Conservation (phyloP, 139 green algal genomes). For the Diplosphaera chodatii region DNA sequence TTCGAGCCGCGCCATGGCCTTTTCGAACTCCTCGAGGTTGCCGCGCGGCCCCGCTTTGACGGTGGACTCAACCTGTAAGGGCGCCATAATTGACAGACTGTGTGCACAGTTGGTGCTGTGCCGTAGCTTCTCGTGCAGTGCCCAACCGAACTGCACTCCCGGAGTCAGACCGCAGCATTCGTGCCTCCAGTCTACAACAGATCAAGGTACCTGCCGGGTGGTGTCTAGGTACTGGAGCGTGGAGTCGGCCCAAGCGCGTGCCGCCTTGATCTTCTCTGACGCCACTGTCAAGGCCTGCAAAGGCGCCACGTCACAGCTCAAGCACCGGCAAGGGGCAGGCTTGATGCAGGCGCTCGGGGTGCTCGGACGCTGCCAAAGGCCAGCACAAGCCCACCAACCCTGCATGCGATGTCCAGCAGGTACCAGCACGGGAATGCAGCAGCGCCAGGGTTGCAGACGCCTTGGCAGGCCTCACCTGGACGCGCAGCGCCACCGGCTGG, state of each 20-base stretch:
- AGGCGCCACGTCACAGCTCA: too few relatives aligned
- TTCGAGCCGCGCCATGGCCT: slow-evolving; percentile 19
- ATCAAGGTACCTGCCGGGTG: slow-evolving; percentile 14
- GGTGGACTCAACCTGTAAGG: slow-evolving; percentile 11
- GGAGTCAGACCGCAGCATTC: too few relatives aligned
- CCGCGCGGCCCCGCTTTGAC: slow-evolving; percentile 26
- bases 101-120: too few relatives aligned
- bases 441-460: too few relatives aligned
- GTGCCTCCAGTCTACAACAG: not conserved
- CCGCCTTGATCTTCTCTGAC: slow-evolving; percentile 22
- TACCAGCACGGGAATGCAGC: too few relatives aligned
- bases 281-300: slow-evolving; percentile 11
- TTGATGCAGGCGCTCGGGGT: too few relatives aligned
- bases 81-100: not conserved
- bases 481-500: not conserved
- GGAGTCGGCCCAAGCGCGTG: slow-evolving; percentile 22
- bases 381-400: too few relatives aligned
- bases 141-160: too few relatives aligned
- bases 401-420: too few relatives aligned
- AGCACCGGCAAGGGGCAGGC: not conserved
- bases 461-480: not conserved
- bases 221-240: slow-evolving; percentile 34
- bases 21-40: slow-evolving; percentile 23
- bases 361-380: too few relatives aligned
- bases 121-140: too few relatives aligned